Evolutionary conservation across 2,329 filamentous ascomycete genomes (phyloP).

Genomic region (Colletotrichum lindemuthianum): DNA sequence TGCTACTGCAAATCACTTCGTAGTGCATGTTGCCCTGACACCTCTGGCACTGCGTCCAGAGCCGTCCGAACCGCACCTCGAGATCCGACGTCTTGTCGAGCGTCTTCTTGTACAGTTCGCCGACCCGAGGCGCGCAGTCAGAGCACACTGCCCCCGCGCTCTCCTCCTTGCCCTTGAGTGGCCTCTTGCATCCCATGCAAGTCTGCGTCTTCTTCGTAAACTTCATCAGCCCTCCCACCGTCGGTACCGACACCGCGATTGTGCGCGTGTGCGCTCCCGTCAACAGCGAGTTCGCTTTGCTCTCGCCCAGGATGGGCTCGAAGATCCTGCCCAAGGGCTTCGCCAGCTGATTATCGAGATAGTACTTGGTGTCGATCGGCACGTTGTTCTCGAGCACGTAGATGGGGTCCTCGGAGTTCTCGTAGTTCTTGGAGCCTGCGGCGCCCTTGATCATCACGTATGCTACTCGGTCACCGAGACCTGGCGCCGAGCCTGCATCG

Average conservation of each 20-base stretch:
- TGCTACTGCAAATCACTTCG: conserved; percentile 95
- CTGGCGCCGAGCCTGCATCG: conserved; percentile 92
- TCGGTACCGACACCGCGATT: conserved; percentile 91
- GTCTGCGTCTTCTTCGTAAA: conserved; percentile 98
- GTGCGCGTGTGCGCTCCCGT: conserved; percentile 95
- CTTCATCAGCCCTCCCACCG: conserved; percentile 95
- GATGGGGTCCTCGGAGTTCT: conserved; percentile 96
- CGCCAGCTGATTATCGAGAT: conserved; percentile 96
- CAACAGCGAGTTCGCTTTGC: conserved; percentile 85
- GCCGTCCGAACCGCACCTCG: conserved; percentile 88
- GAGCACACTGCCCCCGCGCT: conserved; percentile 86
- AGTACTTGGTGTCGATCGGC: conserved; percentile 98
- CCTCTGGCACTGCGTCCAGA: conserved; percentile 98
- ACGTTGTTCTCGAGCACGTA: conserved; percentile 98
- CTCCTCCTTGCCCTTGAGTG: conserved; percentile 82
- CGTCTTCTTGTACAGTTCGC: conserved; percentile 93
- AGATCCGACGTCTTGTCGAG: conserved; percentile 89
- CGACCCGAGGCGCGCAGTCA: conserved; percentile 84
- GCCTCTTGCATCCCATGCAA: conserved; percentile 99
- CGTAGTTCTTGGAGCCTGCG: conserved; percentile 91
- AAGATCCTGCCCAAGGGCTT: conserved; percentile 96
- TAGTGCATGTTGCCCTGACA: conserved; percentile 98
- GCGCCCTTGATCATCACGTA: conserved; percentile 98
- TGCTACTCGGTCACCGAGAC: conserved; percentile 92
- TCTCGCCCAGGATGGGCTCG: conserved; percentile 95